Conservation (phyloP, 2,329 filamentous ascomycete species). For the Neonectria punicea region DNA sequence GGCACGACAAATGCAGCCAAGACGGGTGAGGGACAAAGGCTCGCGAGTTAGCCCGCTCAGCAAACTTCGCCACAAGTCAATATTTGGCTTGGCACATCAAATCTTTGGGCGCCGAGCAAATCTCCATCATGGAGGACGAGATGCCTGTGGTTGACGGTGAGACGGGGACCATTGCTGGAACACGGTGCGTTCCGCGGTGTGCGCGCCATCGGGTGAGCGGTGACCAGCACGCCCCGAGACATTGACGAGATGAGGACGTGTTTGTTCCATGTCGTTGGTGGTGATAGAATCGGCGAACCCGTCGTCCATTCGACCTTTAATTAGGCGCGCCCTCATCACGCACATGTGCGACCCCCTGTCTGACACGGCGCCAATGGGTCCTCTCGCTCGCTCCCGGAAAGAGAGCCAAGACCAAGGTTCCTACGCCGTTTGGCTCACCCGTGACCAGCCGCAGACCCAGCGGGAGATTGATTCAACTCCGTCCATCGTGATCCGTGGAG, state of each 20-base stretch:
- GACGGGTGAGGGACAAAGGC: neutral
- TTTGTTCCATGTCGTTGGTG: neutral
- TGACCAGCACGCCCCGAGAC: neutral
- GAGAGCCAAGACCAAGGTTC: constrained; percentile 1
- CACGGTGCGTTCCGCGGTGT: constrained; percentile 7
- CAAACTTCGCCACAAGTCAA: constrained; percentile 11
- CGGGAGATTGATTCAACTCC: neutral
- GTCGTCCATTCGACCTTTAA: neutral
- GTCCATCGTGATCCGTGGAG: neutral
- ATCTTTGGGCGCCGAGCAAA: neutral
- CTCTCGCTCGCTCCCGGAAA: neutral
- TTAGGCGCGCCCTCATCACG: neutral
- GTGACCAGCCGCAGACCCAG: neutral
- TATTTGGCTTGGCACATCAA: neutral
- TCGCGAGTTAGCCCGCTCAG: neutral
- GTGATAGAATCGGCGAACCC: neutral
- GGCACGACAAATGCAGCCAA: neutral
- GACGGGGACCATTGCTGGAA: neutral
- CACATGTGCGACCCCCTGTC: neutral
- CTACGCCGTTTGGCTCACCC: neutral
- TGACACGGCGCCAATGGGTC: neutral
- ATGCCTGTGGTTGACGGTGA: neutral
- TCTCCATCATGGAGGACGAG: neutral
- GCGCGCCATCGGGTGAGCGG: neutral
- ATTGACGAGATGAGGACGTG: neutral